Base-by-base conservation (phyloP, 176 grass and related monocot species). In the Puccinellia tenuiflora region DNA sequence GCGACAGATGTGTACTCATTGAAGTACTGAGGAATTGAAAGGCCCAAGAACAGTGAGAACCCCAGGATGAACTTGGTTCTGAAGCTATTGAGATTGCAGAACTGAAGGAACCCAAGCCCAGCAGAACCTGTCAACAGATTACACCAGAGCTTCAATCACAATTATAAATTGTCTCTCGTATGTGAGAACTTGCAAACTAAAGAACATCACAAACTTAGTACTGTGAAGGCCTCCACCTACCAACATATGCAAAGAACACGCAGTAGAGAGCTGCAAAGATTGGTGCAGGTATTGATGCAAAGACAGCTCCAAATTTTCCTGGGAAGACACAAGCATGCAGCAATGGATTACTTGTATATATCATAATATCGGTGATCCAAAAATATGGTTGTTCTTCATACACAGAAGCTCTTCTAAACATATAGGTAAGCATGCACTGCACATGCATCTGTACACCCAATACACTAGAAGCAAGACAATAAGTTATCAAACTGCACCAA, bases 301-400 rank as follows among this genome's bases (percentile, higher is more conserved):
- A 99, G 43, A 99, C 91, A 75, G 97, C 97, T 90, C 97, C 97
- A 81, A 99, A 99, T 85, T 99, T 99, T 61, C 97, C 97, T 99
- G 93, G 38, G 71, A 68, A 64, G 70, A 40, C 26, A 79, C 42
- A 48, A 12, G 25, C 42, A 48, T 5, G 25, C 42, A 30, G 26
- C 60, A 63, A 63, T 14, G 15, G 11, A 62, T 29, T 25, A 62
- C n/a, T 31, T 62, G 28, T 31, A 62, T 28, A 31, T 62, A 60
- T 16, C 29, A 30, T 26, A 5, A 6, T 62, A 62, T 30, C 26
- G 15, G 26, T 5, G 16, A 62, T 30, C 3, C 14, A 10, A 40
- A 87, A 82, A 12, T 51, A 56, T 17, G 42, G 20, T 13, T 25
- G 5, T 39, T 66, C 6, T 66, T 4, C n/a, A n/a, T 71, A 70